These are phyloP conservation scores for Mycotypha africana DNA, from an alignment of 371 early-diverging fungal species.

Conservation along the genomic window DNA sequence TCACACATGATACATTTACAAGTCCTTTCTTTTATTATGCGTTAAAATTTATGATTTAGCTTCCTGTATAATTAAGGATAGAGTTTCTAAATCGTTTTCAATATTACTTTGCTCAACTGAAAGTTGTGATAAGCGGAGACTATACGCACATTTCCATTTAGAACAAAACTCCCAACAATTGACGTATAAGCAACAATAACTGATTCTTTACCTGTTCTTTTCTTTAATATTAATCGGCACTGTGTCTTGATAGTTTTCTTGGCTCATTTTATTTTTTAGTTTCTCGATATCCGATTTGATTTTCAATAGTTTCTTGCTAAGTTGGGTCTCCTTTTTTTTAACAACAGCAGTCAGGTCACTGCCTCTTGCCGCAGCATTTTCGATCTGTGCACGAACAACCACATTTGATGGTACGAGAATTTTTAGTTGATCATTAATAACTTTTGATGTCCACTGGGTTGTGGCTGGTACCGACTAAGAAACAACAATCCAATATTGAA, in stretches of 20 bases:
- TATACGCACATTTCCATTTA: too few relatives aligned
- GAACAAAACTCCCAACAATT: too few relatives aligned
- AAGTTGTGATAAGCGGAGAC: conserved; percentile 20
- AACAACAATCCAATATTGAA: too few relatives aligned
- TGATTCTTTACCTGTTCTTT: conserved; percentile 32
- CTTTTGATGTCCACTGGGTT: conserved; percentile 15
- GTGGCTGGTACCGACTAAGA: too few relatives aligned
- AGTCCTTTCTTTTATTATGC: too few relatives aligned
- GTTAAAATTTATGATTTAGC: too few relatives aligned
- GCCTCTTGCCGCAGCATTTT: conserved; percentile 27
- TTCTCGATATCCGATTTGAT: conserved; percentile 26
- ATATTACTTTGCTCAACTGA: conserved; percentile 20
- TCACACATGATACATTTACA: too few relatives aligned
- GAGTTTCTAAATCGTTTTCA: conserved; percentile 23
- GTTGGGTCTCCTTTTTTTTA: conserved; percentile 15
- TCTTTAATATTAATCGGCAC: conserved; percentile 37
- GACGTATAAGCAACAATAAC: too few relatives aligned
- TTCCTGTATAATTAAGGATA: conserved; percentile 8
- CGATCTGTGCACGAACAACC: conserved; percentile 33
- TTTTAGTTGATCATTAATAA: conserved; percentile 32
- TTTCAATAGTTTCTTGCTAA: conserved; percentile 33
- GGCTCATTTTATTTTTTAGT: conserved; percentile 24
- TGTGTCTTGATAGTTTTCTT: conserved; percentile 28
- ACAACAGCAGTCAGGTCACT: conserved; percentile 14
- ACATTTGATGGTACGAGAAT: conserved; percentile 42